phyloP scores from a whole-genome alignment of 495 filamentous ascomycete species.

The Podospora conica region DNA sequence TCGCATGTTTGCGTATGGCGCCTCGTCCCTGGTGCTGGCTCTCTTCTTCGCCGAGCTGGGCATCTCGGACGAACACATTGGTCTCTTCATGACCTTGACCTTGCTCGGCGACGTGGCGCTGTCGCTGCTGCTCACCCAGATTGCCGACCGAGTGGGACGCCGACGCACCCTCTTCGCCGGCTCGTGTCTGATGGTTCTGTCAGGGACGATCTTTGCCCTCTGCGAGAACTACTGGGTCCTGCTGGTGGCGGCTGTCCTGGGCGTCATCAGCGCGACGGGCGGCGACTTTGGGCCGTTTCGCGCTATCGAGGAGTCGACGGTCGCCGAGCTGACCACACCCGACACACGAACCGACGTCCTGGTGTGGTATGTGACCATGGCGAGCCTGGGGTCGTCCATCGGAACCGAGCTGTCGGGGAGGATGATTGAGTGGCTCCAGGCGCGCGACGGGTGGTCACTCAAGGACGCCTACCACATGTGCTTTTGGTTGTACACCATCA shows the following conservation, averaged over 20 bases:
- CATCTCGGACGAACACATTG: slow-evolving; percentile 62
- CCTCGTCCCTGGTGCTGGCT: slow-evolving; percentile 35
- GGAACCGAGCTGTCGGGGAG: slow-evolving; percentile 36
- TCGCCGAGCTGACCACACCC: slow-evolving; percentile 64
- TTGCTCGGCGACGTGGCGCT: slow-evolving; percentile 72
- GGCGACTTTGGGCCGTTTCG: slow-evolving; percentile 80
- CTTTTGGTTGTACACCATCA: slow-evolving; percentile 33
- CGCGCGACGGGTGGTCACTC: slow-evolving; percentile 28
- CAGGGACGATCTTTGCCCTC: slow-evolving; percentile 62
- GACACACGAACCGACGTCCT: slow-evolving; percentile 65
- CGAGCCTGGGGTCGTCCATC: slow-evolving; percentile 24
- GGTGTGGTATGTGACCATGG: slow-evolving; percentile 68
- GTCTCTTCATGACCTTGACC: slow-evolving; percentile 85
- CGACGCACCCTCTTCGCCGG: slow-evolving; percentile 60
- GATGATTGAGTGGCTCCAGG: slow-evolving; percentile 30
- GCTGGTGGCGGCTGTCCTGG: slow-evolving; percentile 67
- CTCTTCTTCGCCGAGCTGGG: slow-evolving; percentile 53
- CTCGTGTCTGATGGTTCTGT: slow-evolving; percentile 60
- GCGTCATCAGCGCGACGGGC: slow-evolving; percentile 73
- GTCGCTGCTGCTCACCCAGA: slow-evolving; percentile 66
- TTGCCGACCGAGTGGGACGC: slow-evolving; percentile 69
- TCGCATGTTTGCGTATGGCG: slow-evolving; percentile 43
- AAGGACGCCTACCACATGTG: slow-evolving; percentile 35
- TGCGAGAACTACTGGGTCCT: slow-evolving; percentile 69
- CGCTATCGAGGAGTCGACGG: slow-evolving; percentile 75